These are phyloP conservation scores for Neonectria neomacrospora DNA, from an alignment of 2,329 filamentous ascomycete species.

Conservation along the genomic window DNA sequence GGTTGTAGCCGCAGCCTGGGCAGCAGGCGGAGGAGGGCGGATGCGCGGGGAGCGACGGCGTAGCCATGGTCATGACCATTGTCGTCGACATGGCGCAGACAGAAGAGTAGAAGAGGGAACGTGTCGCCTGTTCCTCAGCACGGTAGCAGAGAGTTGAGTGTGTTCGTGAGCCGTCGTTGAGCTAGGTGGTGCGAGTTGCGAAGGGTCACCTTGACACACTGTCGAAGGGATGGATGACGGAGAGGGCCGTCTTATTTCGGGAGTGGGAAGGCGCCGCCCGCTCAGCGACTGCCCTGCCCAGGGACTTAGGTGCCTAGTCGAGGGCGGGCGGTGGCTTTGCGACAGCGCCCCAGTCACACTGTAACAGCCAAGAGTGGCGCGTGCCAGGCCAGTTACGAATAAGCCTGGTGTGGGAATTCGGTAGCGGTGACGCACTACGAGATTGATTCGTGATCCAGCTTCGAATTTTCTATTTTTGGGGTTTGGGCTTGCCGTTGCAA, in stretches of 20 bases:
- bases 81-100: constrained; percentile 42
- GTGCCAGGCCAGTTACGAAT: constrained; percentile 24
- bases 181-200: background rate
- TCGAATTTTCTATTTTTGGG: constrained; percentile 7
- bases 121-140: background rate
- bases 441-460: background rate
- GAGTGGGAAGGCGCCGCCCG: constrained; percentile 15
- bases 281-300: background rate
- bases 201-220: background rate
- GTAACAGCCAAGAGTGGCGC: constrained; percentile 16
- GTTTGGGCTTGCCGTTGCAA: background rate
- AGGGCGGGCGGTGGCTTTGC: constrained; percentile 37
- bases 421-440: background rate
- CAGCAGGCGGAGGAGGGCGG: constrained; percentile 54
- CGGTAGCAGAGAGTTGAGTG: background rate
- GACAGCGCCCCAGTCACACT: constrained; percentile 2
- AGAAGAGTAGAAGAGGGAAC: constrained; percentile 5
- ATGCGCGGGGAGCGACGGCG: constrained; percentile 41
- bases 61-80: constrained; percentile 52
- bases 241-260: constrained; percentile 35
- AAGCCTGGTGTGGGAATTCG: constrained; percentile 5
- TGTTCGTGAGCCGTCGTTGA: background rate
- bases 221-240: background rate
- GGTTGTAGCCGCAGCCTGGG: constrained; percentile 61
- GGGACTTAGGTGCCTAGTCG: background rate